Percentiles rank a stretch among this genome's conserved stretches.
Evolutionary conservation across 441 rosid species (phyloP).

Genomic region (Pelargonium australe): DNA sequence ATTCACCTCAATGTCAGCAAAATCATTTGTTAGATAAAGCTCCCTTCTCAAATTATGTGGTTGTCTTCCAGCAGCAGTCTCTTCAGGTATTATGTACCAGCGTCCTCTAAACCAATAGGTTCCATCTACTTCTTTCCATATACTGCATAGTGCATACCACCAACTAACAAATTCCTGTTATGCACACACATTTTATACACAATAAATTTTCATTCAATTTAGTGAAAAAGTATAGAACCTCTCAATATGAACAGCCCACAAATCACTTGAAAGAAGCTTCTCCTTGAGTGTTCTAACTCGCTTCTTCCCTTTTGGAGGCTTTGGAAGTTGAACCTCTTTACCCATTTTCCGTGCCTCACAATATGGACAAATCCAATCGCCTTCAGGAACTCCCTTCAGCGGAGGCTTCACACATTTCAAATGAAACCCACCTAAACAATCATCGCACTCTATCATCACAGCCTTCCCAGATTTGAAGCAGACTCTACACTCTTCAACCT

Average conservation of each 20-base stretch:
- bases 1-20: slow-evolving; percentile 69
- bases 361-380: slow-evolving; percentile 76
- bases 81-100: slow-evolving; percentile 92
- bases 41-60: slow-evolving; percentile 76
- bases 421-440: slow-evolving; percentile 86
- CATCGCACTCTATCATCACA: slow-evolving; percentile 82
- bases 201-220: background rate
- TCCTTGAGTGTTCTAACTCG: slow-evolving; percentile 68
- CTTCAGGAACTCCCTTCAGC: slow-evolving; percentile 68
- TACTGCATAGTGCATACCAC: slow-evolving; percentile 30
- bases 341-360: slow-evolving; percentile 61
- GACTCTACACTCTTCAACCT: slow-evolving; percentile 71
- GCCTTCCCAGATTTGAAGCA: slow-evolving; percentile 60
- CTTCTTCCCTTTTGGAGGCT: slow-evolving; percentile 59
- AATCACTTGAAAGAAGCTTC: slow-evolving; percentile 76
- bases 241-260: slow-evolving; percentile 79
- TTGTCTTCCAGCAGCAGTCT: slow-evolving; percentile 79
- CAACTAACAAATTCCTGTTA: background rate
- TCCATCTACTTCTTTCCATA: slow-evolving; percentile 72
- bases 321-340: slow-evolving; percentile 39
- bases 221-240: slow-evolving; percentile 30
- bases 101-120: slow-evolving; percentile 64
- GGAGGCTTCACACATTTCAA: slow-evolving; percentile 89
- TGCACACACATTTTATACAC: slow-evolving; percentile 1
- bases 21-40: slow-evolving; percentile 72